These are phyloP conservation scores for Globisporangium paddicum DNA, from an alignment of 352 stramenopile genomes.

Conservation along the genomic window DNA sequence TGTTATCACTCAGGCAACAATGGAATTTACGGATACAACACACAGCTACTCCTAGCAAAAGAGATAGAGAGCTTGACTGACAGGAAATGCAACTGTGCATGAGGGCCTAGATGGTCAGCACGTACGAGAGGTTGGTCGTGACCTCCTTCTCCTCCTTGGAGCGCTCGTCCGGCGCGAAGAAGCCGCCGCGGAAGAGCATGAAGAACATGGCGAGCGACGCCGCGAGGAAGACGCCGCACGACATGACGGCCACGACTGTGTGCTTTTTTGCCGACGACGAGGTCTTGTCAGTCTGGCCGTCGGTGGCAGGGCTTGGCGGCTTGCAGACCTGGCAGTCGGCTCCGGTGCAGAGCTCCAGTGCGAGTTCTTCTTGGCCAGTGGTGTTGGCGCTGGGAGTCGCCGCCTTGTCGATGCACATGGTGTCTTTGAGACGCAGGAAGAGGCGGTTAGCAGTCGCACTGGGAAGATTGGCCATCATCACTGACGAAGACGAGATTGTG, in stretches of 20 bases:
- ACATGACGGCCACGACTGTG: constrained; percentile 32
- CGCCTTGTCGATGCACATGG: constrained; percentile 24
- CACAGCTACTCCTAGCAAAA: neutral
- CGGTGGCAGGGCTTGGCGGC: neutral
- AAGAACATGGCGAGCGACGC: constrained; percentile 34
- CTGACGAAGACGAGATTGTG: neutral
- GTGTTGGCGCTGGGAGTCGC: constrained; percentile 3
- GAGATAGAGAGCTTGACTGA: neutral
- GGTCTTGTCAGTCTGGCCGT: neutral
- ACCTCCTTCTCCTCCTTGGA: constrained; percentile 54
- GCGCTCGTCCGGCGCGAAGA: constrained; percentile 22
- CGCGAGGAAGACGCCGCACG: constrained; percentile 38
- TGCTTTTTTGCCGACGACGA: constrained; percentile 16
- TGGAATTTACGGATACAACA: constrained; percentile 5
- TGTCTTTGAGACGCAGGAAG: constrained; percentile 21
- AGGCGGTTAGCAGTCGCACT: constrained; percentile 14
- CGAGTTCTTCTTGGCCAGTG: neutral
- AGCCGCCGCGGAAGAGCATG: constrained; percentile 36
- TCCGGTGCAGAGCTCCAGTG: constrained; percentile 21
- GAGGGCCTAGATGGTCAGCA: constrained; percentile 14
- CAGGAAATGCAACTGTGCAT: neutral
- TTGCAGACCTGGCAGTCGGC: constrained; percentile 10
- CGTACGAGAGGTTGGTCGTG: constrained; percentile 45
- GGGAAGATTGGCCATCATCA: constrained; percentile 7
- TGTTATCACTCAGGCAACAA: neutral